phyloP scores from a whole-genome alignment of 176 grass and related monocot species.

The Rhynchospora tenuis region DNA sequence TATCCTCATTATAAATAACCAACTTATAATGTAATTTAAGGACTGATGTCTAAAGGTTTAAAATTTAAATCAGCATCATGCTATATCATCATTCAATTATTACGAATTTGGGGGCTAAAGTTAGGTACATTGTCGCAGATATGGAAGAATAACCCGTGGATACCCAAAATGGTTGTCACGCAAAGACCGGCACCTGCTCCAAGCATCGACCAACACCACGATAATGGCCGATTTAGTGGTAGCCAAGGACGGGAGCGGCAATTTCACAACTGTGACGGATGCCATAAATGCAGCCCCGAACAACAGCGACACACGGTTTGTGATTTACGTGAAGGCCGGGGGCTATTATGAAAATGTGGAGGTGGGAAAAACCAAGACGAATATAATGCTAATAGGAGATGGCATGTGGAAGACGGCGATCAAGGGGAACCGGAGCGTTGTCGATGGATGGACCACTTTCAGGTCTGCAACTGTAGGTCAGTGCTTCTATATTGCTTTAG shows the following conservation, averaged over 20 bases:
- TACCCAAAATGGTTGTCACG: constrained; percentile 58
- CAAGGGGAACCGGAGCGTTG: constrained; percentile 68
- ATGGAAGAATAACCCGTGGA: constrained; percentile 45
- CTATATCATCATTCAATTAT: not conserved
- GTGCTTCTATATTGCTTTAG: not conserved
- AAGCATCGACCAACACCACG: not conserved
- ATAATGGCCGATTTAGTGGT: constrained; percentile 44
- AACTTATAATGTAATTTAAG: not conserved
- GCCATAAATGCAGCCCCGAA: constrained; percentile 83
- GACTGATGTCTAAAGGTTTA: not conserved
- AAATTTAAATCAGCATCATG: not conserved
- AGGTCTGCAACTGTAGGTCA: constrained; percentile 78
- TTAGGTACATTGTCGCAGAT: constrained; percentile 25
- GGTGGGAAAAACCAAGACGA: constrained; percentile 59
- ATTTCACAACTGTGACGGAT: constrained; percentile 64
- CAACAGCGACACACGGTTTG: constrained; percentile 65
- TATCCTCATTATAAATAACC: not conserved
- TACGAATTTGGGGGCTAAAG: not conserved
- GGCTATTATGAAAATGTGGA: constrained; percentile 91
- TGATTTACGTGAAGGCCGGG: constrained; percentile 73
- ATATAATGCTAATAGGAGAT: constrained; percentile 79
- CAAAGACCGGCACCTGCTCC: constrained; percentile 46
- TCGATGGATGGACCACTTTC: constrained; percentile 92
- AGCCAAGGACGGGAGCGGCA: constrained; percentile 84
- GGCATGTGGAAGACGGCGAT: constrained; percentile 83